A percentile compares a stretch with the other conserved stretches of the same genome.
phyloP scores from a whole-genome alignment of 495 filamentous ascomycete genomes.

The Astrocystis sublimbata region DNA sequence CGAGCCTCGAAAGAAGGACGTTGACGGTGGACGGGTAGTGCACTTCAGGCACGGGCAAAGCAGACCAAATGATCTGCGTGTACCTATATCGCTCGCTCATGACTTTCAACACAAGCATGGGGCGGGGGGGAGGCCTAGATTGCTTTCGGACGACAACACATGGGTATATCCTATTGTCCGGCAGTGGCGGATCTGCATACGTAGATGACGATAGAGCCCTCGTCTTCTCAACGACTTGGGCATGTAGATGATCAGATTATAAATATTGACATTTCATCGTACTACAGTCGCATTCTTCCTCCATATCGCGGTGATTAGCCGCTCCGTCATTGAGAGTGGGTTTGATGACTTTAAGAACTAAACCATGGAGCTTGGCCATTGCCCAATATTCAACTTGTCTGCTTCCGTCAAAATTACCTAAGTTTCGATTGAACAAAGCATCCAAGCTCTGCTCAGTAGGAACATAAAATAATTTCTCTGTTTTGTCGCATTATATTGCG shows the following conservation, averaged over 20 bases:
- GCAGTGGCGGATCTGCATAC: constrained; percentile 7
- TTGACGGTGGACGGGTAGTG: not conserved
- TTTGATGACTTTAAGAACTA: too few relatives aligned
- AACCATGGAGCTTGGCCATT: too few relatives aligned
- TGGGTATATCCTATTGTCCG: constrained; percentile 2
- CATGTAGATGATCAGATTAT: constrained; percentile 5
- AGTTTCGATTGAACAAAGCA: too few relatives aligned
- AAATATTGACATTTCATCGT: not conserved
- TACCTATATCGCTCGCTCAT: not conserved
- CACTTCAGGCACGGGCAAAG: not conserved
- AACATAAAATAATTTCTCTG: too few relatives aligned
- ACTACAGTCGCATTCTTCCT: not conserved
- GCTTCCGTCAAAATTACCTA: too few relatives aligned
- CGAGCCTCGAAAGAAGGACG: not conserved
- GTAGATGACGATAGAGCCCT: not conserved
- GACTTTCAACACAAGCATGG: not conserved
- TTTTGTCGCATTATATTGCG: too few relatives aligned
- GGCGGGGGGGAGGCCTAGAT: not conserved
- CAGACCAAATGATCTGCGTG: not conserved
- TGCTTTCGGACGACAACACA: constrained; percentile 1
- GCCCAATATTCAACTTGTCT: too few relatives aligned
- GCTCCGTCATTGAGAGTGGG: too few relatives aligned
- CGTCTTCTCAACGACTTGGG: not conserved
- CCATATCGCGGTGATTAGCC: not conserved
- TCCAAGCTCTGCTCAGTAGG: too few relatives aligned